phyloP scores from a whole-genome alignment of 495 filamentous ascomycete genomes.

The Penicillium cinerascens region DNA sequence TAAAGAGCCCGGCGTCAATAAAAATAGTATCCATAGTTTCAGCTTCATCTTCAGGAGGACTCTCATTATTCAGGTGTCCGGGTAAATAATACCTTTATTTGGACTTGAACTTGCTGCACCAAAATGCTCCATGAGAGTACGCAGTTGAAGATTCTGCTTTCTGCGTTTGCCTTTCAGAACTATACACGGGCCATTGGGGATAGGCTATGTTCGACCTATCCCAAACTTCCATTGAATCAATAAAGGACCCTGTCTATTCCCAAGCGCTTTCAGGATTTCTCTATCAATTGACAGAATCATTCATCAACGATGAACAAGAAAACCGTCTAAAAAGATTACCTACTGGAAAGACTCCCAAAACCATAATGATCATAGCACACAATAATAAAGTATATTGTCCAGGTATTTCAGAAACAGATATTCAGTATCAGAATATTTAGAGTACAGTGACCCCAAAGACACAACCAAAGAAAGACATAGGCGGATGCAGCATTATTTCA shows the following conservation, averaged over 20 bases:
- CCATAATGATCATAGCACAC: not conserved
- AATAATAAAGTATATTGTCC: not conserved
- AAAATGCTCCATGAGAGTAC: not conserved
- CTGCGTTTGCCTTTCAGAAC: no score
- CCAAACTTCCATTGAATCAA: no score
- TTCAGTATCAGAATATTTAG: conserved; percentile 5
- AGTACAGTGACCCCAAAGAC: conserved; percentile 11
- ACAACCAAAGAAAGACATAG: conserved; percentile 3
- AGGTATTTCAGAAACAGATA: not conserved
- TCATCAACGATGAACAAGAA: no score
- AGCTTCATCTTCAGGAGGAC: no score
- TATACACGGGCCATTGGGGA: no score
- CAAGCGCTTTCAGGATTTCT: no score
- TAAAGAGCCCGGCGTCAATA: not conserved
- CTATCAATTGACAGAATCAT: no score
- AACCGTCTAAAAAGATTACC: no score
- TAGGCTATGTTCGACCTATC: no score
- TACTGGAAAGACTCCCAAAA: no score
- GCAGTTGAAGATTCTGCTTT: no score
- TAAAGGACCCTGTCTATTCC: no score
- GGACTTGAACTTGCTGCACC: not conserved
- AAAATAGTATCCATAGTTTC: not conserved
- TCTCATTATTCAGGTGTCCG: not conserved
- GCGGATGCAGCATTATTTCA: conserved; percentile 17
- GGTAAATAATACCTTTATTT: not conserved